These are phyloP conservation scores for Lathyrus sativus DNA, from an alignment of 306 rosid genomes.

Conservation along the genomic window DNA sequence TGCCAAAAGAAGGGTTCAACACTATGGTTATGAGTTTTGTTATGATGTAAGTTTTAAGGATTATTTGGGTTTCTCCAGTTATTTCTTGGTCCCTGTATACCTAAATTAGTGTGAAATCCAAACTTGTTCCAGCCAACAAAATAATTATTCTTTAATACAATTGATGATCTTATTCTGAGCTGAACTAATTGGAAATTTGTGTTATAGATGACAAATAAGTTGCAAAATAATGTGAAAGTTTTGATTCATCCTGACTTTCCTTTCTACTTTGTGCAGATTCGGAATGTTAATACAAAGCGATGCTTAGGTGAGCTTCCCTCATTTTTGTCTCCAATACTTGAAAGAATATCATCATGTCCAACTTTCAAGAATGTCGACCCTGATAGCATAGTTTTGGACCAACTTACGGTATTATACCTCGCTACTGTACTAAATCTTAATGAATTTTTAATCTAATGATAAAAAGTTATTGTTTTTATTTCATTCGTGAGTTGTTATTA, in stretches of 20 bases:
- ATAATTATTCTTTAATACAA: slow-evolving; percentile 13
- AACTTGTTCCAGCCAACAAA: background rate
- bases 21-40: slow-evolving; percentile 85
- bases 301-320: slow-evolving; percentile 78
- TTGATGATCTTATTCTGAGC: slow-evolving; percentile 17
- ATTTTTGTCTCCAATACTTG: slow-evolving; percentile 65
- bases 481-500: slow-evolving; percentile 5
- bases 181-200: slow-evolving; percentile 25
- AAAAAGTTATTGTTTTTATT: slow-evolving; percentile 11
- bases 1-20: slow-evolving; percentile 92
- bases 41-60: slow-evolving; percentile 62
- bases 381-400: slow-evolving; percentile 64
- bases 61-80: slow-evolving; percentile 18
- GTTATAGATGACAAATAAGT: slow-evolving; percentile 20
- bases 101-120: slow-evolving; percentile 10
- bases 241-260: slow-evolving; percentile 21
- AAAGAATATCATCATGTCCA: slow-evolving; percentile 62
- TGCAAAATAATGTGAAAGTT: slow-evolving; percentile 28
- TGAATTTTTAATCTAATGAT: slow-evolving; percentile 3
- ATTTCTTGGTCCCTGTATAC: slow-evolving; percentile 11
- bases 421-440: slow-evolving; percentile 4
- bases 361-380: slow-evolving; percentile 32
- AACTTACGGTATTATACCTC: slow-evolving; percentile 66
- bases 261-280: slow-evolving; percentile 51
- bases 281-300: slow-evolving; percentile 72